Conservation (phyloP, 768 basidiomycete genomes). For the Pulveroboletus ravenelii region DNA sequence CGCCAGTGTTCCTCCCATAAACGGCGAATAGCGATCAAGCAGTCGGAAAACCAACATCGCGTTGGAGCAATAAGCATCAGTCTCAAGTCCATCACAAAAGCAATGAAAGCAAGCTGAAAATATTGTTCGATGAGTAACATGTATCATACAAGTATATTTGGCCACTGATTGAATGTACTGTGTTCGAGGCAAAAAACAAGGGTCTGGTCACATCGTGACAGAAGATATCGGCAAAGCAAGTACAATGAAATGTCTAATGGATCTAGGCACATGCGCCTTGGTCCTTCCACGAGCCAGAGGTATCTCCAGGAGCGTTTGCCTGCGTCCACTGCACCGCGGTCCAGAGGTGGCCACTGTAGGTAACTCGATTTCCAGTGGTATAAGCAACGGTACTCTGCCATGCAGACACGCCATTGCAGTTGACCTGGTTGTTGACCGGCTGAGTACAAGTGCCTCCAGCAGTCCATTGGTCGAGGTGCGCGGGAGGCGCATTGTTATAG, state of each 20-base stretch:
- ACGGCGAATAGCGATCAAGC: too few species aligned
- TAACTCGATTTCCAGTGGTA: slow-evolving; percentile 12
- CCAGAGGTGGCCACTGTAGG: slow-evolving; percentile 18
- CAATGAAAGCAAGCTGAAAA: too few species aligned
- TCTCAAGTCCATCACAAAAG: too few species aligned
- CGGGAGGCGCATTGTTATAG: slow-evolving; percentile 15
- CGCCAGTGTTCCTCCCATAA: too few species aligned
- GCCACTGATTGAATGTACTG: too few species aligned
- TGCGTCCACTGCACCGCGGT: slow-evolving; percentile 21
- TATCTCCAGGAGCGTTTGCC: slow-evolving; percentile 21
- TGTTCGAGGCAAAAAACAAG: too few species aligned
- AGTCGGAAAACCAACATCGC: too few species aligned
- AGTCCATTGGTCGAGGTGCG: slow-evolving; percentile 18
- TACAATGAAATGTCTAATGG: neutral
- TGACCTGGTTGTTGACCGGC: slow-evolving; percentile 22
- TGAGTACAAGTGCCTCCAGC: slow-evolving; percentile 7
- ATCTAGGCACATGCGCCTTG: slow-evolving; percentile 17
- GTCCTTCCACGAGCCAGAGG: slow-evolving; percentile 25
- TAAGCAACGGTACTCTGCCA: slow-evolving; percentile 21
- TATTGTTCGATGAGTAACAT: too few species aligned
- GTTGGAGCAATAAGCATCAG: too few species aligned
- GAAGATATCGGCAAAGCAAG: neutral
- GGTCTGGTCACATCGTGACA: neutral
- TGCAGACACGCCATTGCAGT: slow-evolving; percentile 16
- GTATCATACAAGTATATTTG: too few species aligned